A percentile compares a stretch with the other conserved stretches of the same genome.
phyloP scores from a whole-genome alignment of 805 yeast genomes.

The Naumovozyma castellii region DNA sequence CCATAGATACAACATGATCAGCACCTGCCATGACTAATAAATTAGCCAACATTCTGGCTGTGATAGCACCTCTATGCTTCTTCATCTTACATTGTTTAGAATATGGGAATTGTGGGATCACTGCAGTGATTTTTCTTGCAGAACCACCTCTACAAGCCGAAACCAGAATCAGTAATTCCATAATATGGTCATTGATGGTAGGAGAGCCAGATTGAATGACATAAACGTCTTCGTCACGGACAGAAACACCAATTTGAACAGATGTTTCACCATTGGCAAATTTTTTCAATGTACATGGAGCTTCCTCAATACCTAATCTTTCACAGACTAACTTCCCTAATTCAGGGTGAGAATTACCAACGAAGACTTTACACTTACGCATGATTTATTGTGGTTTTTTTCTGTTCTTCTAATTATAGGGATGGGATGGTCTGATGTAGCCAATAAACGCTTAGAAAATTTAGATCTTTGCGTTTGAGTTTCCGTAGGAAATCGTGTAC shows the following conservation, averaged over 20 bases:
- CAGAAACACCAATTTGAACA: conserved; percentile 88
- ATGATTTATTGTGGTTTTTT: conserved; percentile 33
- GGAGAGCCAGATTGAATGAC: conserved; percentile 87
- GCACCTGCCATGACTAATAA: conserved; percentile 96
- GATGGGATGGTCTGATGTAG: neutral
- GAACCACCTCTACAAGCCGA: conserved; percentile 97
- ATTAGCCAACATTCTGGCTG: conserved; percentile 96
- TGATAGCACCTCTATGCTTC: conserved; percentile 96
- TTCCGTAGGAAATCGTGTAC: neutral
- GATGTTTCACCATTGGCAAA: conserved; percentile 97
- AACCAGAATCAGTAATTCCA: conserved; percentile 88
- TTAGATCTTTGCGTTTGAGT: neutral
- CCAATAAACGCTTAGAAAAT: neutral
- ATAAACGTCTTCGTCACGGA: conserved; percentile 94
- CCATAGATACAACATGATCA: conserved; percentile 97
- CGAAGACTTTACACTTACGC: conserved; percentile 96
- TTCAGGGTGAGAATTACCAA: conserved; percentile 94
- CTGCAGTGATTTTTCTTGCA: conserved; percentile 93
- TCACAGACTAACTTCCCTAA: conserved; percentile 86
- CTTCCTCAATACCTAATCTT: conserved; percentile 83
- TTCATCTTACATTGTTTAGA: conserved; percentile 97
- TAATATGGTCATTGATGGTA: conserved; percentile 82
- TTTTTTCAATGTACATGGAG: conserved; percentile 82
- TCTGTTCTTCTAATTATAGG: neutral
- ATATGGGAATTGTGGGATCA: conserved; percentile 94